Base-by-base conservation (phyloP, 2,329 filamentous ascomycete species). In the Nemania sp. region DNA sequence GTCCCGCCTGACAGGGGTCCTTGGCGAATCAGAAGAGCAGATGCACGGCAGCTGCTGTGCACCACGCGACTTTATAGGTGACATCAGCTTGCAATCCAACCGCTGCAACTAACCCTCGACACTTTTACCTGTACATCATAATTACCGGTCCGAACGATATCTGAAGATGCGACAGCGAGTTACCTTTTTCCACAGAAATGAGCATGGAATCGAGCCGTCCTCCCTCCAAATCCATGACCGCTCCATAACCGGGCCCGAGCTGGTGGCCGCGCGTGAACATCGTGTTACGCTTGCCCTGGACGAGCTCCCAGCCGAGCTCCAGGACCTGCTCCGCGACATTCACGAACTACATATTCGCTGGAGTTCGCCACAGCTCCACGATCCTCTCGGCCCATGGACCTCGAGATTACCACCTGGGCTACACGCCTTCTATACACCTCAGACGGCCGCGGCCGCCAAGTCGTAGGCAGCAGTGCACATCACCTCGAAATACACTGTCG, bases 281-380 rank as follows among this genome's bases (percentile, higher is more conserved):
- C 83, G 88, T 55, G 72, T 93, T 61, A 96, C 90, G 1, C 73
- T 94, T 57, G 79, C 81, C 31, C 73, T 91, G 17, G 78, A 86
- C 43, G 90, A 96, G 74, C 79, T 97, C 34, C 88, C 91, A 4
- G 66, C 73, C 14, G 85, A 90, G 70, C 70, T 94, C 14, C 80
- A 78, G 54, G 71, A 78, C 22, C 72, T 88, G 12, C 75, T 96
- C 22, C 77, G 80, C 49, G 77, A 82, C 64, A 83, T 82, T 59
- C 82, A 87, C 64, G 86, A 91, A 69, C 74, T 97, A 36, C 88
- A 93, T 70, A 75, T 97, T 54, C 83, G 88, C 68, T 96, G 91
- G 90, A 80, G 82, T n/a, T 82, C 84, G 12, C 74, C 83, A 2
- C 64, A 67, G 6, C 65, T 78, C 1, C 86, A 86, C 68, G 74